These are phyloP conservation scores for Aspergillus baeticus DNA, from an alignment of 495 filamentous ascomycete species.

Conservation along the genomic window DNA sequence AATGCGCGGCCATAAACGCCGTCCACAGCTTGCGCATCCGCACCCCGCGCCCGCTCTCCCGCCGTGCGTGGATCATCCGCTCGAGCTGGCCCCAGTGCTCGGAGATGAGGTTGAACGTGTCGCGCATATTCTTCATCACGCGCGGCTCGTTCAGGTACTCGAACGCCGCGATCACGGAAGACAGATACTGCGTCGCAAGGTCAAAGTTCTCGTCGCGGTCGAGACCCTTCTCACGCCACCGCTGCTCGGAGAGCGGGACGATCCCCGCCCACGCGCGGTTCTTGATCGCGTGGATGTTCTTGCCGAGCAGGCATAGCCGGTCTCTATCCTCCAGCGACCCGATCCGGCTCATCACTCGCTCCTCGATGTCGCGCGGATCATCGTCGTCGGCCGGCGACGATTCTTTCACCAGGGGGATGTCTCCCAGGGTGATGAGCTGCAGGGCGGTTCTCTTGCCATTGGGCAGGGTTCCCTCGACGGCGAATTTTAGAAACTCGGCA, in stretches of 20 bases:
- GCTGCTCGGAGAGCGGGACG: slow-evolving; percentile 28
- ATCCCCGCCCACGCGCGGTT: slow-evolving; percentile 34
- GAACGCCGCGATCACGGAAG: slow-evolving; percentile 30
- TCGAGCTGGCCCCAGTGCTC: slow-evolving; percentile 24
- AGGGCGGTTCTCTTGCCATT: neutral
- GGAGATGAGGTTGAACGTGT: slow-evolving; percentile 31
- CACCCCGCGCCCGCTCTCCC: neutral
- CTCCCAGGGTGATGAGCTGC: neutral
- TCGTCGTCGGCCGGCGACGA: neutral
- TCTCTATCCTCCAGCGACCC: slow-evolving; percentile 13
- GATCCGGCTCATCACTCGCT: slow-evolving; percentile 16
- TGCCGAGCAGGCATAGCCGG: slow-evolving; percentile 24
- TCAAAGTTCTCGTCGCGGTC: slow-evolving; percentile 27
- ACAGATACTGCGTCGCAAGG: slow-evolving; percentile 28
- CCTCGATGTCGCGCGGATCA: slow-evolving; percentile 2
- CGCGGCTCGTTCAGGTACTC: slow-evolving; percentile 26
- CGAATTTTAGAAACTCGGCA: slow-evolving; percentile 17
- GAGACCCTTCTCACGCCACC: slow-evolving; percentile 33
- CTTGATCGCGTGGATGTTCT: slow-evolving; percentile 30
- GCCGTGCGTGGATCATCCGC: slow-evolving; percentile 13
- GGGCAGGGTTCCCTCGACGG: slow-evolving; percentile 7
- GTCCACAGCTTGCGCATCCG: slow-evolving; percentile 29
- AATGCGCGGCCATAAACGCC: slow-evolving; percentile 24
- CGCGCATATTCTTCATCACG: slow-evolving; percentile 23
- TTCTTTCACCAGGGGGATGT: neutral